Base-by-base conservation (phyloP, 192 early-diverging fungal species). In the Entomortierella chlamydospora region DNA sequence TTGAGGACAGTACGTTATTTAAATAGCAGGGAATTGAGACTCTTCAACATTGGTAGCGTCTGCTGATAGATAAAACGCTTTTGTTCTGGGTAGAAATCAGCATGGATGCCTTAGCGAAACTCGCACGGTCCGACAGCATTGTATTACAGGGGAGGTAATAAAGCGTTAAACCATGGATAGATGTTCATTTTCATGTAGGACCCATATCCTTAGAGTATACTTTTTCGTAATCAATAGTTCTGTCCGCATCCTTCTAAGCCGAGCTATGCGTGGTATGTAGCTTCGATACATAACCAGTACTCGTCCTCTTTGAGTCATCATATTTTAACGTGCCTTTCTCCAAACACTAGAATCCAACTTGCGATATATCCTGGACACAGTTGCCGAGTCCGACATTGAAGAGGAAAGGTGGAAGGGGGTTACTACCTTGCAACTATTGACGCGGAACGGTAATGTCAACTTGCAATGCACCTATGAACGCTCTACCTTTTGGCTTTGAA, bases 211-310 rank as follows among this genome's bases (percentile, higher is more conserved):
- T 10, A 54, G 25, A 9, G 10, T 54, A 18, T 55, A 29, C 41
- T 31, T 59, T 57, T 49, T 28, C 12, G 30, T 3, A 9, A 9
- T 37, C 39, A 31, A 37, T 79, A 93, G 92, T 71, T 87, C 92
- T 45, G 82, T 93, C 26, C 89, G 90, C 66, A 92, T 94, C n/a
- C 82, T 93, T 8, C 81, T 93, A 22, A 88, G 88, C 54, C 79
- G 93, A 25, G 92, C 92, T 29, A 92, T 94, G 87, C 85, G 83
- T 63, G 90, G 89, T 88, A 89, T 33, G 57, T 25, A 17, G n/a
- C 28, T 43, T 11, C 2, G 10, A 10, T 4, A 4, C 34, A 37
- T 10, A 7, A 37, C 10, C 34, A 7, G 34, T 4, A 37, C 4
- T 17, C 47, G 15, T 15, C 4, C 15, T 22, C 4, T 50, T 17